Percentiles rank a stretch among this genome's conserved stretches.
Conservation (phyloP, 352 stramenopile genomes). For the Pilasporangium apinafurcum region DNA sequence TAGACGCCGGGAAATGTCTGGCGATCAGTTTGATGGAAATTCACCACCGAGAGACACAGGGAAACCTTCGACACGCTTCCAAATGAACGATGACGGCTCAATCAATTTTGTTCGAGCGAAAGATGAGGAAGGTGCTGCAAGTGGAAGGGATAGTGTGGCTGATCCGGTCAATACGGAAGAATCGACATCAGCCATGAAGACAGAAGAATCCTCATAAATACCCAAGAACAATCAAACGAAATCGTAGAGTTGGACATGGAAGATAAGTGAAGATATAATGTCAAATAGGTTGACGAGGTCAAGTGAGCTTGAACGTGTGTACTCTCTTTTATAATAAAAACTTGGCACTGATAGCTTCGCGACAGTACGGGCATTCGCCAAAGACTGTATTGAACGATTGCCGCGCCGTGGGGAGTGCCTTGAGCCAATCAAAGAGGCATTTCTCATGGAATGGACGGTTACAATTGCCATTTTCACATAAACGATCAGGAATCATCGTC, state of each 20-base stretch:
- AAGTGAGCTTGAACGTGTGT: too few species aligned
- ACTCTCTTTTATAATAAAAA: slow-evolving; percentile 32
- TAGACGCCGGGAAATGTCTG: slow-evolving; percentile 2
- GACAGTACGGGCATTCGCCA: slow-evolving; percentile 87
- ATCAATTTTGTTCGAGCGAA: slow-evolving; percentile 43
- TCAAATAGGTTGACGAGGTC: too few species aligned
- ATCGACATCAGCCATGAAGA: too few species aligned
- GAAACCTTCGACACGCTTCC: slow-evolving; percentile 44
- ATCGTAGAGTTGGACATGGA: too few species aligned
- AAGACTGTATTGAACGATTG: slow-evolving; percentile 89
- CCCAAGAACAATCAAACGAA: too few species aligned
- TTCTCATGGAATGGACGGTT: slow-evolving; percentile 82
- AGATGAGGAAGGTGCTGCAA: not conserved
- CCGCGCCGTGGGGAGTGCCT: slow-evolving; percentile 78
- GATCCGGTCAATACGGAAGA: too few species aligned
- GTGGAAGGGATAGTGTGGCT: not conserved
- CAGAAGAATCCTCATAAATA: too few species aligned
- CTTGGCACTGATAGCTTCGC: slow-evolving; percentile 81
- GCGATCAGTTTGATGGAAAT: slow-evolving; percentile 7
- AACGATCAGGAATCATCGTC: slow-evolving; percentile 62
- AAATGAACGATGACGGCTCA: slow-evolving; percentile 53
- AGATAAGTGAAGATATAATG: too few species aligned
- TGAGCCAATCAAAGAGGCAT: slow-evolving; percentile 88
- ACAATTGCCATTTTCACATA: slow-evolving; percentile 85
- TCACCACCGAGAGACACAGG: slow-evolving; percentile 13